A percentile compares a stretch with the other conserved stretches of the same genome.
Evolutionary conservation across 1,139 yeast genomes (phyloP).

Genomic region (Debaryomycetaceae sp.): DNA sequence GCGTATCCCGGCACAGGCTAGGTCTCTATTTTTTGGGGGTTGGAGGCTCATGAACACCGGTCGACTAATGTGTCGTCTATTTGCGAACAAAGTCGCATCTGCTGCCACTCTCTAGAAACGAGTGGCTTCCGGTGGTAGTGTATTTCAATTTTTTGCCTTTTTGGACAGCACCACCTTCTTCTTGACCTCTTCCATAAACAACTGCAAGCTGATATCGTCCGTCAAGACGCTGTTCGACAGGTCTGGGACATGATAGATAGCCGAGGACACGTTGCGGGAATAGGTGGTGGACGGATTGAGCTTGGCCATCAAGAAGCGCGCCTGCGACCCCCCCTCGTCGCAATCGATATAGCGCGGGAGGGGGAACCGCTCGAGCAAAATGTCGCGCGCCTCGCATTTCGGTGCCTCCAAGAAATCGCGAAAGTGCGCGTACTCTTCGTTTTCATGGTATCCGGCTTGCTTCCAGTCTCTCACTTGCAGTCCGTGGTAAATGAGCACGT

Average conservation of each 20-base stretch:
- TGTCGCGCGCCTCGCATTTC: conserved; percentile 56
- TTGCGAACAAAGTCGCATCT: too few relatives aligned
- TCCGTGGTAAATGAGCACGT: conserved; percentile 61
- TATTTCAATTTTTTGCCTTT: conserved; percentile 3
- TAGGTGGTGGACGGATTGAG: conserved; percentile 64
- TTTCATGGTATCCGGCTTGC: conserved; percentile 54
- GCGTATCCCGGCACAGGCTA: too few relatives aligned
- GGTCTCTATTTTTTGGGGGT: too few relatives aligned
- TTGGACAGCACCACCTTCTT: conserved; percentile 18
- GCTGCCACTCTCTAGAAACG: too few relatives aligned
- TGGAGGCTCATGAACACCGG: too few relatives aligned
- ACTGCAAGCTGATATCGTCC: conserved; percentile 61
- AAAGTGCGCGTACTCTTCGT: conserved; percentile 53
- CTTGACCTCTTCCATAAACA: conserved; percentile 51
- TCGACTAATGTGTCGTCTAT: too few relatives aligned
- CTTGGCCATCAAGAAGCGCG: conserved; percentile 65
- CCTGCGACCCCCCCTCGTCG: conserved; percentile 71
- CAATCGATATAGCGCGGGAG: conserved; percentile 65
- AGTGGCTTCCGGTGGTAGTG: too few relatives aligned
- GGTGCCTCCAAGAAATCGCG: conserved; percentile 53
- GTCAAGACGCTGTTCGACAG: conserved; percentile 36
- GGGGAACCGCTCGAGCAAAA: conserved; percentile 60
- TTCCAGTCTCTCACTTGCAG: conserved; percentile 62
- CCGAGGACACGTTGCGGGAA: conserved; percentile 25
- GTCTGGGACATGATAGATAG: conserved; percentile 16